A percentile compares a stretch with the other conserved stretches of the same genome.
phyloP scores from a whole-genome alignment of 2,329 filamentous ascomycete genomes.

The Paraphoma chrysanthemicola region DNA sequence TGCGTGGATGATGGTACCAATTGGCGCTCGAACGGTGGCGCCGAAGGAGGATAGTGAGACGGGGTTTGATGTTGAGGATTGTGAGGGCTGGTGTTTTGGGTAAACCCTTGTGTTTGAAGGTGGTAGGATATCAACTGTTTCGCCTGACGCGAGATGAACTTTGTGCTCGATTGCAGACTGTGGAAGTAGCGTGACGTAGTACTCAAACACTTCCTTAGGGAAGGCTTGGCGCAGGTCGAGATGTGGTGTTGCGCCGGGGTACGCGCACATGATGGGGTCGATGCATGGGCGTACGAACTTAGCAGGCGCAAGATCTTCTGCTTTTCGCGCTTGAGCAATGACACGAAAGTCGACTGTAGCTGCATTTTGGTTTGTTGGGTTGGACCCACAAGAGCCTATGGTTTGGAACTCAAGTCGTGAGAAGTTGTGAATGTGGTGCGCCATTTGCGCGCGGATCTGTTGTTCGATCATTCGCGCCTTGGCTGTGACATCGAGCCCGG shows the following conservation, averaged over 20 bases:
- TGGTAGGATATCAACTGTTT: constrained; percentile 39
- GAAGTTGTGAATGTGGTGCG: constrained; percentile 46
- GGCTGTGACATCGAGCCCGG: constrained; percentile 52
- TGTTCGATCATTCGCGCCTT: constrained; percentile 55
- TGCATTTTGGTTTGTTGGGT: constrained; percentile 54
- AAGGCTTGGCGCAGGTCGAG: constrained; percentile 49
- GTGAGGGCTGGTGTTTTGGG: constrained; percentile 44
- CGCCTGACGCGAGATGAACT: constrained; percentile 37
- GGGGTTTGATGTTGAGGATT: constrained; percentile 11
- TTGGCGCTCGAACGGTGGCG: constrained; percentile 39
- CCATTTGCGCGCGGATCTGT: constrained; percentile 43
- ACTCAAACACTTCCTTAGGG: constrained; percentile 51
- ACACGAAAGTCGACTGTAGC: constrained; percentile 59
- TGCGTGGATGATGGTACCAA: constrained; percentile 55
- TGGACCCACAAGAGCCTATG: constrained; percentile 49
- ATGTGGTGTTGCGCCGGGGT: constrained; percentile 52
- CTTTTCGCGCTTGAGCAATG: constrained; percentile 54
- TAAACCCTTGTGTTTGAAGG: constrained; percentile 41
- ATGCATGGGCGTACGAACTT: constrained; percentile 51
- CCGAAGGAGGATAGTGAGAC: constrained; percentile 25
- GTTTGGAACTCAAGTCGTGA: constrained; percentile 42
- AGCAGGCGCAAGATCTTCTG: constrained; percentile 38
- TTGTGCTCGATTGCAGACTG: constrained; percentile 32
- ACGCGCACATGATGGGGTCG: constrained; percentile 54
- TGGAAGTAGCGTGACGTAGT: constrained; percentile 49